Conservation (phyloP, 805 yeast species). For the Candida cerambycidarum region DNA sequence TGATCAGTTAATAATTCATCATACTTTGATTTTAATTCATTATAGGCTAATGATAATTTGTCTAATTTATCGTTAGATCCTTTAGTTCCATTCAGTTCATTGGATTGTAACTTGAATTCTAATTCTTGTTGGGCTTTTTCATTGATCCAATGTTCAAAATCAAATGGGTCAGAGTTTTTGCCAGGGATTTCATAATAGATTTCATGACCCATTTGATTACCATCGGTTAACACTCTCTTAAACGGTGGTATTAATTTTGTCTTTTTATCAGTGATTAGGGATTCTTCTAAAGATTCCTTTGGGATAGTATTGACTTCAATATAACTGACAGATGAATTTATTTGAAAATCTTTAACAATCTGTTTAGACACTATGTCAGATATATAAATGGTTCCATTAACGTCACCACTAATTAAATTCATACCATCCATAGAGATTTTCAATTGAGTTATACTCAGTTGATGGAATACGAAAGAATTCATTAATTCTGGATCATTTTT, state of each 20-base stretch:
- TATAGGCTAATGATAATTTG: conserved; percentile 57
- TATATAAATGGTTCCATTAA: conserved; percentile 62
- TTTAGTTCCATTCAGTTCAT: not conserved
- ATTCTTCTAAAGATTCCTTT: conserved; percentile 7
- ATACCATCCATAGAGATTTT: conserved; percentile 75
- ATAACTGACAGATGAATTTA: conserved; percentile 34
- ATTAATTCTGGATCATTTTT: conserved; percentile 50
- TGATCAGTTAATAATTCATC: conserved; percentile 57
- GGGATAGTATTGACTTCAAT: conserved; percentile 25
- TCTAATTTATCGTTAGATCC: conserved; percentile 32
- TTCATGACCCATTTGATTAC: conserved; percentile 42
- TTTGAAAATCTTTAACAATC: conserved; percentile 55
- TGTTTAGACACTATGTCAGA: conserved; percentile 73
- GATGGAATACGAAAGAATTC: conserved; percentile 55
- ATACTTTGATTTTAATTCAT: conserved; percentile 56
- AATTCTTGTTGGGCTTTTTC: conserved; percentile 51
- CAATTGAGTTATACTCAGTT: conserved; percentile 50
- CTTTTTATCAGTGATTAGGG: conserved; percentile 25
- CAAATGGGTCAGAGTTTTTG: not conserved
- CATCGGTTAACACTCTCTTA: conserved; percentile 55
- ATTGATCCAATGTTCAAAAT: conserved; percentile 51
- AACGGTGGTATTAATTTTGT: conserved; percentile 58
- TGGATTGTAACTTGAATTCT: conserved; percentile 35
- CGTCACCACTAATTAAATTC: conserved; percentile 68
- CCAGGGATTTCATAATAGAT: conserved; percentile 38